Base-by-base conservation (phyloP, 257 asterid species). In the Solanum tarapatanum region DNA sequence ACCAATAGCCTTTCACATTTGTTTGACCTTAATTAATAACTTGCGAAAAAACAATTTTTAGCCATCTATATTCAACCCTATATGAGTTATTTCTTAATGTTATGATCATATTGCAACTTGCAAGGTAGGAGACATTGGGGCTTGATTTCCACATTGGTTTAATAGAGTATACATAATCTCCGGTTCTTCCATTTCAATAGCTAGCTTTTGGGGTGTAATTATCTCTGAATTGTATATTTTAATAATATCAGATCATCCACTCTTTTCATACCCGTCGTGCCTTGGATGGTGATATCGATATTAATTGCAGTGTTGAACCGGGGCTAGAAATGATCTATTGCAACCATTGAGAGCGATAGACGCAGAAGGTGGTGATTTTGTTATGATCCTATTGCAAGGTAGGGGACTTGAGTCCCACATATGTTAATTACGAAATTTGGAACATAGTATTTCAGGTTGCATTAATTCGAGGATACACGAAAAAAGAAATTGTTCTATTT, bases 221-320 rank as follows among this genome's bases (percentile, higher is more conserved):
- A 3, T 66, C 4, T 55, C 64, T 12, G 1, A 11, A 6, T 66
- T 5, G 4, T 66, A 66, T 62, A 62, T n/a, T 23, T 66, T 24
- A 11, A 30, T 69, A 0, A 69, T 69, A 68, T 13, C 74, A 68
- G 0, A 2, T 6, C 9, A 66, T 30, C 19, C 35, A 0, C 19
- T 0, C 1, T 8, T 1, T 26, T 68, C 0, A 3, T 68, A 1
- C 1, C 4, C 33, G 2, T 64, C 8, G 21, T 55, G 64, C 23
- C 64, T 24, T 64, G 17, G 33, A 64, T 64, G 17, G 0, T 64
- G 33, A 64, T 0, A 1, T 5, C 73, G 0, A 6, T 24, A 66
- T 51, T 51, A 2, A 51, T 66, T 11, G 17, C 21, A 66, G 5
- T 26, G 21, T 66, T 66, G 35, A 4, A 0, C 32, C 10, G 1